phyloP scores from a whole-genome alignment of 192 early-diverging fungal genomes.

The Coemansia sp. region DNA sequence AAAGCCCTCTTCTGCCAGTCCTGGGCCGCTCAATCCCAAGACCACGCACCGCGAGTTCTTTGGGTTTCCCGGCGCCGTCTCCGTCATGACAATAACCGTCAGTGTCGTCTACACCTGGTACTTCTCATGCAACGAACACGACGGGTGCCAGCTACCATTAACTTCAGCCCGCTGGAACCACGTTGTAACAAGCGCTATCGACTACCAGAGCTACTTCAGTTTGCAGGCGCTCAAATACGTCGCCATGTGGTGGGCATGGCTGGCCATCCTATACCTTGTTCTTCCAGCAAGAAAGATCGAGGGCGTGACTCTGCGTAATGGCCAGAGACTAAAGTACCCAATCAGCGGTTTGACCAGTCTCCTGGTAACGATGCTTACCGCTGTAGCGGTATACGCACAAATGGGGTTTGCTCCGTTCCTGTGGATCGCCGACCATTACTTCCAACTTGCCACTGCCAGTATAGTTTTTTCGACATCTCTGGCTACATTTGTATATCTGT shows the following conservation, averaged over 20 bases:
- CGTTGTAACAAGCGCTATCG: slow-evolving; percentile 45
- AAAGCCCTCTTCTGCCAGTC: neutral
- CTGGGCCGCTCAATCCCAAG: slow-evolving; percentile 58
- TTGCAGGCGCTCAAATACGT: slow-evolving; percentile 47
- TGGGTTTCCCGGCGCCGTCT: slow-evolving; percentile 62
- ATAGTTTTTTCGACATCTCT: slow-evolving; percentile 64
- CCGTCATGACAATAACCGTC: slow-evolving; percentile 55
- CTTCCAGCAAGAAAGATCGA: slow-evolving; percentile 66
- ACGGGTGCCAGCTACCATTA: slow-evolving; percentile 58
- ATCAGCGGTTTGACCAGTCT: slow-evolving; percentile 76
- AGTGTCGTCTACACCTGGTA: slow-evolving; percentile 51
- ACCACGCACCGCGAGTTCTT: slow-evolving; percentile 83
- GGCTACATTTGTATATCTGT: slow-evolving; percentile 70
- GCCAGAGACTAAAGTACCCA: slow-evolving; percentile 74
- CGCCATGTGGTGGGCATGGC: slow-evolving; percentile 67
- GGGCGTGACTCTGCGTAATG: slow-evolving; percentile 73
- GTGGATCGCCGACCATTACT: slow-evolving; percentile 79
- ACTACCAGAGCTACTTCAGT: slow-evolving; percentile 54
- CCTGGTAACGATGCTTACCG: slow-evolving; percentile 54
- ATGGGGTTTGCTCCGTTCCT: slow-evolving; percentile 66
- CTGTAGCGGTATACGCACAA: slow-evolving; percentile 38
- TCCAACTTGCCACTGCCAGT: slow-evolving; percentile 71
- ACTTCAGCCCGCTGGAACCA: slow-evolving; percentile 19
- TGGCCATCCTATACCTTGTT: slow-evolving; percentile 64
- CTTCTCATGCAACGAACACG: slow-evolving; percentile 47